Percentiles rank a stretch among this genome's conserved stretches.
Conservation (phyloP, 257 asterid species). For the Cordia subcordata region DNA sequence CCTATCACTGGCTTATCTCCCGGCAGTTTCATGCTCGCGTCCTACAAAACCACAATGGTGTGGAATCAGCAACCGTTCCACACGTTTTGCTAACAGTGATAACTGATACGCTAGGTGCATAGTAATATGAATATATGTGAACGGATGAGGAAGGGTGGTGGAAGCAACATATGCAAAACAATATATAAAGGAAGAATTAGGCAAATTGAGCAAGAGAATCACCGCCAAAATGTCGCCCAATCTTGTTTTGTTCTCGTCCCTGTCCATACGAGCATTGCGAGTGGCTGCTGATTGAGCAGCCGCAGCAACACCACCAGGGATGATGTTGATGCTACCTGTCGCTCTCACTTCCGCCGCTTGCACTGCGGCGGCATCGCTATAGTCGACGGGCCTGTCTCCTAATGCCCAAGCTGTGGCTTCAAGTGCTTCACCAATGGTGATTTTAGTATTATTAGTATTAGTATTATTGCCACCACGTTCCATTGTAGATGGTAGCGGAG, state of each 20-base stretch:
- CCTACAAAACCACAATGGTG: constrained; percentile 29
- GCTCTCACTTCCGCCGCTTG: constrained; percentile 13
- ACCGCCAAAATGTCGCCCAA: constrained; percentile 70
- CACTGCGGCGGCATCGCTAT: constrained; percentile 10
- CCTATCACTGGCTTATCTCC: constrained; percentile 85
- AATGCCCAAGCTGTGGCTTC: constrained; percentile 5
- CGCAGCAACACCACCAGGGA: constrained; percentile 96
- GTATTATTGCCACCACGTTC: neutral
- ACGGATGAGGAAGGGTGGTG: no score
- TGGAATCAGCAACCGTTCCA: no score
- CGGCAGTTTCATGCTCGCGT: constrained; percentile 77
- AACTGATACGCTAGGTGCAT: no score
- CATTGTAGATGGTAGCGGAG: neutral
- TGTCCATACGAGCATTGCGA: constrained; percentile 65
- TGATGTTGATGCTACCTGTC: constrained; percentile 45
- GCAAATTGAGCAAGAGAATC: neutral
- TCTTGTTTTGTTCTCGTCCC: constrained; percentile 85
- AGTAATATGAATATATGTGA: no score
- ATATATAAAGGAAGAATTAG: no score
- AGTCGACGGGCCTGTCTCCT: constrained; percentile 1
- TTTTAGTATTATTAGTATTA: neutral
- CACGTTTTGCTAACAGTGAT: no score
- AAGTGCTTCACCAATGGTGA: constrained; percentile 11
- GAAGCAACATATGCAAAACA: no score
- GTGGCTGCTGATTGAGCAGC: constrained; percentile 98